Evolutionary conservation across 2,329 filamentous ascomycete species (phyloP).

Genomic region (Diaporthe vexans): DNA sequence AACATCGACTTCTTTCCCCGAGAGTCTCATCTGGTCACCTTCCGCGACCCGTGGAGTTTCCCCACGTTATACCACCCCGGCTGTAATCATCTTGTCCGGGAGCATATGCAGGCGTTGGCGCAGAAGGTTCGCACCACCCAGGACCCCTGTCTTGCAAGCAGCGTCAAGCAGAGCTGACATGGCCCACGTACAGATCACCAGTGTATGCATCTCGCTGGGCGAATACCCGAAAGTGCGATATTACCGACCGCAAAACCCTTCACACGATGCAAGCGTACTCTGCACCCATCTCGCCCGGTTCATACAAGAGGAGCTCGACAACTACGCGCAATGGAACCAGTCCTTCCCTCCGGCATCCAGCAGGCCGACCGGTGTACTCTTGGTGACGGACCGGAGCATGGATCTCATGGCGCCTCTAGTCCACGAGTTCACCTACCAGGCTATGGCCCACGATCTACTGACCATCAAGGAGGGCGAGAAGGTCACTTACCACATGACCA

Average conservation of each 20-base stretch:
- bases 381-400: slow-evolving; percentile 94
- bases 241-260: slow-evolving; percentile 80
- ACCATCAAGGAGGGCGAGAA: slow-evolving; percentile 91
- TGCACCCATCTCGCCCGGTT: slow-evolving; percentile 91
- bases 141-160: not conserved
- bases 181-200: slow-evolving; percentile 73
- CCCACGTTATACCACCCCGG: slow-evolving; percentile 90
- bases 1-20: slow-evolving; percentile 91
- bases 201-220: slow-evolving; percentile 90
- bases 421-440: slow-evolving; percentile 98
- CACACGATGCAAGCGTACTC: slow-evolving; percentile 89
- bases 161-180: slow-evolving; percentile 41
- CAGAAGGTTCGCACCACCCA: slow-evolving; percentile 76
- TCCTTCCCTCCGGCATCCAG: slow-evolving; percentile 86
- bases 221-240: slow-evolving; percentile 96
- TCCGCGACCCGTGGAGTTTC: slow-evolving; percentile 96
- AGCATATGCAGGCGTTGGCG: slow-evolving; percentile 86
- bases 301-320: slow-evolving; percentile 90
- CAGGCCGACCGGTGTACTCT: slow-evolving; percentile 83
- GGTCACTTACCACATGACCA: slow-evolving; percentile 83
- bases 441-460: slow-evolving; percentile 95
- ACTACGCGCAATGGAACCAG: slow-evolving; percentile 86
- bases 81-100: slow-evolving; percentile 86
- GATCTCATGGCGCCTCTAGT: slow-evolving; percentile 89
- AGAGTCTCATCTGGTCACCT: slow-evolving; percentile 92